Evolutionary conservation across 306 rosid genomes (phyloP).

Genomic region (Lupinus albus): DNA sequence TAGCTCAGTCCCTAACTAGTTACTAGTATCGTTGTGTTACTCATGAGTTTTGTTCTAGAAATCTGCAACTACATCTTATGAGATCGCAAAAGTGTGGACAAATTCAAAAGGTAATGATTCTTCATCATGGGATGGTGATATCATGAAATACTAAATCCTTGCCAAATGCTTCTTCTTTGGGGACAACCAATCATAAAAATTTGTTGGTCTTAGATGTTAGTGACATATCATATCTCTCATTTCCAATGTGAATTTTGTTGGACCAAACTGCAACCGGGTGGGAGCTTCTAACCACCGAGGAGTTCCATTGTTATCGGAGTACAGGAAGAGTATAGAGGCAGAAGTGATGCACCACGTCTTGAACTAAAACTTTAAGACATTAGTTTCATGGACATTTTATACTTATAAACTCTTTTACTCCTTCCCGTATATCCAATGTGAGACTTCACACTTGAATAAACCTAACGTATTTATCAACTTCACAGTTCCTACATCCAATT

Average conservation of each 20-base stretch:
- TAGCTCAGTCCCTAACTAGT: slow-evolving; percentile 41
- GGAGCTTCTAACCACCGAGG: too few relatives aligned
- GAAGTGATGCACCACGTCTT: too few relatives aligned
- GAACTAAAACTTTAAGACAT: too few relatives aligned
- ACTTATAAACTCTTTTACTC: too few relatives aligned
- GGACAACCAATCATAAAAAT: slow-evolving; percentile 41
- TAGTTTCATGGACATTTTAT: too few relatives aligned
- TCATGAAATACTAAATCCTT: neutral
- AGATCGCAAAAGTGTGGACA: slow-evolving; percentile 40
- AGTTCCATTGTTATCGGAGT: too few relatives aligned
- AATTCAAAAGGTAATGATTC: slow-evolving; percentile 44
- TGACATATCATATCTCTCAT: slow-evolving; percentile 14
- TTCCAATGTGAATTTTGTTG: slow-evolving; percentile 26
- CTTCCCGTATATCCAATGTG: too few relatives aligned
- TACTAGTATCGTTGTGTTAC: slow-evolving; percentile 2
- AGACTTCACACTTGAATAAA: too few relatives aligned
- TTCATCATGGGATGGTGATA: slow-evolving; percentile 43
- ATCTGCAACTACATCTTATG: slow-evolving; percentile 17
- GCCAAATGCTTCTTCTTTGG: slow-evolving; percentile 32
- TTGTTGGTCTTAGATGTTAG: slow-evolving; percentile 36
- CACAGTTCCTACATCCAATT: too few relatives aligned
- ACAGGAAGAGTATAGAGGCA: too few relatives aligned
- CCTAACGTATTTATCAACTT: too few relatives aligned
- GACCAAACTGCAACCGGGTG: too few relatives aligned
- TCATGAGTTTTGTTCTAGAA: slow-evolving; percentile 46